A percentile compares a stretch with the other conserved stretches of the same genome.
phyloP scores from a whole-genome alignment of 2,329 filamentous ascomycete genomes.

The Talaromyces sp. region DNA sequence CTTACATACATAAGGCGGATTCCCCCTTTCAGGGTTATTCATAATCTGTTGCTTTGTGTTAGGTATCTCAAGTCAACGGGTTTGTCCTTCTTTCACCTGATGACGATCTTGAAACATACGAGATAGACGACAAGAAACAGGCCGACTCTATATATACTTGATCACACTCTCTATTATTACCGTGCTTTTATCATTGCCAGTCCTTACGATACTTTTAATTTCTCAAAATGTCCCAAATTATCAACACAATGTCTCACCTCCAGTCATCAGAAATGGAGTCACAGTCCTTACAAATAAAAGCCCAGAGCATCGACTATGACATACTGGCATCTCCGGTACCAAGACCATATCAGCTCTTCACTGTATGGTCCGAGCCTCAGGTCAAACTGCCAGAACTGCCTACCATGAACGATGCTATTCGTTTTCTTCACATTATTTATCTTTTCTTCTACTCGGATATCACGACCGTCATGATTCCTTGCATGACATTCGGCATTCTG shows the following conservation, averaged over 20 bases:
- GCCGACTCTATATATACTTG: neutral
- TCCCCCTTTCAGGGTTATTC: neutral
- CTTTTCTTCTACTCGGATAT: slow-evolving; percentile 17
- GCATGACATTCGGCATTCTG: slow-evolving; percentile 17
- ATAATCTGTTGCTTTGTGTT: neutral
- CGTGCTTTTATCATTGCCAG: neutral
- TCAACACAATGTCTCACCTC: slow-evolving; percentile 5
- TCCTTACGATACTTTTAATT: too few species aligned
- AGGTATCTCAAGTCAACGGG: neutral
- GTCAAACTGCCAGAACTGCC: neutral
- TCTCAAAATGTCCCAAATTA: neutral
- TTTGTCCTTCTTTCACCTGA: neutral
- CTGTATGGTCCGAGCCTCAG: neutral
- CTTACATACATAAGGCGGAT: neutral
- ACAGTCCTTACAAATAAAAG: neutral
- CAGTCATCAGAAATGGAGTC: slow-evolving; percentile 12
- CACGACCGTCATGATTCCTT: slow-evolving; percentile 17
- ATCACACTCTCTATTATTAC: neutral
- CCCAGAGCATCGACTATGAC: neutral
- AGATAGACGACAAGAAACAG: neutral
- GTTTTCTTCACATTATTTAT: slow-evolving; percentile 14
- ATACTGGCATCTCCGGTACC: neutral
- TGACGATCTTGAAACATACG: neutral
- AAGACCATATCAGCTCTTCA: neutral
- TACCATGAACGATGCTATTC: neutral